These are phyloP conservation scores for Cutaneotrichosporon sp. DNA, from an alignment of 1,284 basidiomycete species.

Conservation along the genomic window DNA sequence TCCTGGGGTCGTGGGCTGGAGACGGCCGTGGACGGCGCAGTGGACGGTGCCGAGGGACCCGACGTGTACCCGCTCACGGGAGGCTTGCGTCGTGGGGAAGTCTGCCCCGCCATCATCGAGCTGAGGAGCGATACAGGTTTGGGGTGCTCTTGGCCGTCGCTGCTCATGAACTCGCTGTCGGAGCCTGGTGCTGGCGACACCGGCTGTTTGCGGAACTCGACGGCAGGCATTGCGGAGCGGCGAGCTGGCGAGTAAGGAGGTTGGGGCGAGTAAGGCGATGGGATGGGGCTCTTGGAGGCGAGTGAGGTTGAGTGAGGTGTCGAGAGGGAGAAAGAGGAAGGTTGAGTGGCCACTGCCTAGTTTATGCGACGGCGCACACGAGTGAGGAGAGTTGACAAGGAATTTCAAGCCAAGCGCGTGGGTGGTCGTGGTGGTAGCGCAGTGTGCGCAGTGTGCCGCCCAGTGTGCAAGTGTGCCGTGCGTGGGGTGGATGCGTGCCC, in stretches of 20 bases:
- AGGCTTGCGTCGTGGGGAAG: constrained; percentile 19
- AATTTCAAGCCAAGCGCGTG: too few species aligned
- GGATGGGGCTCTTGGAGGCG: too few species aligned
- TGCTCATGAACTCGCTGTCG: constrained; percentile 17
- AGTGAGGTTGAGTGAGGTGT: too few species aligned
- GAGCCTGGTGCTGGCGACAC: constrained; percentile 15
- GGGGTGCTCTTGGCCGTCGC: constrained; percentile 14
- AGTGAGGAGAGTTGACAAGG: not conserved
- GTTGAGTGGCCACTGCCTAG: not conserved
- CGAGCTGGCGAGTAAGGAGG: too few species aligned
- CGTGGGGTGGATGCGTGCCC: too few species aligned
- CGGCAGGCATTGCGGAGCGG: not conserved
- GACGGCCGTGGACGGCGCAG: constrained; percentile 36
- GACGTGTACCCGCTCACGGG: constrained; percentile 9
- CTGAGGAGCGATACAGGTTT: constrained; percentile 36
- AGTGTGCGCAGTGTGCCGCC: too few species aligned
- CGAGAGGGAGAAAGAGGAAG: not conserved
- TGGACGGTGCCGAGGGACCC: constrained; percentile 26
- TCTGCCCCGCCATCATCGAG: constrained; percentile 28
- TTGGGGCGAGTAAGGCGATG: too few species aligned
- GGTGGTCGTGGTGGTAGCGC: too few species aligned
- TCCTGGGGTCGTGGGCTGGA: constrained; percentile 29
- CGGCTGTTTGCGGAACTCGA: constrained; percentile 23
- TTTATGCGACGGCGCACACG: not conserved
- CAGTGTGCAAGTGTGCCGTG: too few species aligned